Percentiles rank a stretch among this genome's conserved stretches.
Evolutionary conservation across 768 basidiomycete species (phyloP).

Genomic region (Symmetrospora coprosmae): DNA sequence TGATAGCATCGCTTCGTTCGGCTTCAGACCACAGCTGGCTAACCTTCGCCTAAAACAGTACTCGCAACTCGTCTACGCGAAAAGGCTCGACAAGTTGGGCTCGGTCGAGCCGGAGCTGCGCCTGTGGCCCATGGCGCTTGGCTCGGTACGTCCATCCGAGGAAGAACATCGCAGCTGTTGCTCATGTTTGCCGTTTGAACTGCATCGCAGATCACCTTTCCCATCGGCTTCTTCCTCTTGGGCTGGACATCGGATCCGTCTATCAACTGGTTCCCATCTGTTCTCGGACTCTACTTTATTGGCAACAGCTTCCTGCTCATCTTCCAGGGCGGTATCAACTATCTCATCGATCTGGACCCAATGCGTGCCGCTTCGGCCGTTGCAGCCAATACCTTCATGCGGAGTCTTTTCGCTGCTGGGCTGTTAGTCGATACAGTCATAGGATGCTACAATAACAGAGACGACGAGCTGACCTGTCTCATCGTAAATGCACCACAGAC

Average conservation of each 20-base stretch:
- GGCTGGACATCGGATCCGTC: slow-evolving; percentile 18
- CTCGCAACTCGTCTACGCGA: slow-evolving; percentile 31
- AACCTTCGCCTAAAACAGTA: slow-evolving; percentile 19
- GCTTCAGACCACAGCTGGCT: background rate
- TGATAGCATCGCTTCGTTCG: background rate
- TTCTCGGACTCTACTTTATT: slow-evolving; percentile 35
- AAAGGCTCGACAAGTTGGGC: slow-evolving; percentile 31
- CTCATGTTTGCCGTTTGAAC: too few relatives aligned
- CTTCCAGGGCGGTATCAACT: slow-evolving; percentile 33
- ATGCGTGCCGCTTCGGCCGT: slow-evolving; percentile 33
- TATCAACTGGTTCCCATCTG: slow-evolving; percentile 30
- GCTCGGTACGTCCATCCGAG: slow-evolving; percentile 32
- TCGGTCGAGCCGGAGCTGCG: slow-evolving; percentile 35
- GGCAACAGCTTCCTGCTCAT: slow-evolving; percentile 37
- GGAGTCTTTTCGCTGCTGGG: slow-evolving; percentile 34
- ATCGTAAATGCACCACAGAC: too few relatives aligned
- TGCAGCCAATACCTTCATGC: slow-evolving; percentile 36
- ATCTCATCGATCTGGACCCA: slow-evolving; percentile 36
- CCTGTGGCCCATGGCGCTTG: slow-evolving; percentile 38
- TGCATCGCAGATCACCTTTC: too few relatives aligned
- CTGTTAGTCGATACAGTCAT: background rate
- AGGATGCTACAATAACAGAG: too few relatives aligned
- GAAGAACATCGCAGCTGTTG: too few relatives aligned
- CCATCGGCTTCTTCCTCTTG: slow-evolving; percentile 2
- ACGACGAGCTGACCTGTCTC: too few relatives aligned